These are phyloP conservation scores for Funneliformis caledonium DNA, from an alignment of 371 early-diverging fungal genomes.

Conservation along the genomic window DNA sequence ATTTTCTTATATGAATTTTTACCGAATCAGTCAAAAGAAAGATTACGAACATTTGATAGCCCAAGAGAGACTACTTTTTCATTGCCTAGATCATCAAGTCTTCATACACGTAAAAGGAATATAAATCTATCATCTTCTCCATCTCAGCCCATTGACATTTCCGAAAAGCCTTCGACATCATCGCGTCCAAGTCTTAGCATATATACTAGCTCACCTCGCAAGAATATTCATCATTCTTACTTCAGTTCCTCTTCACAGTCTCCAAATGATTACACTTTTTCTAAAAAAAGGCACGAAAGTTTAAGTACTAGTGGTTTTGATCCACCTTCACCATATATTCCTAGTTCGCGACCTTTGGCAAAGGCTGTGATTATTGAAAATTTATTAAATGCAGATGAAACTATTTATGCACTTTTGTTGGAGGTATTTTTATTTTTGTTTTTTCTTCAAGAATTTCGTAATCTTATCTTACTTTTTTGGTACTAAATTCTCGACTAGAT, in stretches of 20 bases:
- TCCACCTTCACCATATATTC: constrained; percentile 22
- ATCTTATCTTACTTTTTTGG: neutral
- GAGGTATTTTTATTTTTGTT: constrained; percentile 26
- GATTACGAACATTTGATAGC: constrained; percentile 5
- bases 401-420: constrained; percentile 16
- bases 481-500: neutral
- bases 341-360: constrained; percentile 1
- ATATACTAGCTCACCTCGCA: constrained; percentile 28
- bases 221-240: constrained; percentile 12
- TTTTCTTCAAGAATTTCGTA: neutral
- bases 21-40: constrained; percentile 15
- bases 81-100: neutral
- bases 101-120: constrained; percentile 17
- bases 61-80: neutral
- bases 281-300: constrained; percentile 32
- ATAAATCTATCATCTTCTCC: constrained; percentile 1
- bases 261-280: constrained; percentile 19
- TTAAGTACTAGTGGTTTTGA: constrained; percentile 6
- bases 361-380: constrained; percentile 39
- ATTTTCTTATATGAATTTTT: neutral
- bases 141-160: constrained; percentile 5
- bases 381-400: constrained; percentile 27
- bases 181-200: constrained; percentile 30
- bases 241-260: neutral
- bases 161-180: neutral